phyloP scores from a whole-genome alignment of 2,329 filamentous ascomycete genomes.

The Dactylellina drechsleri region DNA sequence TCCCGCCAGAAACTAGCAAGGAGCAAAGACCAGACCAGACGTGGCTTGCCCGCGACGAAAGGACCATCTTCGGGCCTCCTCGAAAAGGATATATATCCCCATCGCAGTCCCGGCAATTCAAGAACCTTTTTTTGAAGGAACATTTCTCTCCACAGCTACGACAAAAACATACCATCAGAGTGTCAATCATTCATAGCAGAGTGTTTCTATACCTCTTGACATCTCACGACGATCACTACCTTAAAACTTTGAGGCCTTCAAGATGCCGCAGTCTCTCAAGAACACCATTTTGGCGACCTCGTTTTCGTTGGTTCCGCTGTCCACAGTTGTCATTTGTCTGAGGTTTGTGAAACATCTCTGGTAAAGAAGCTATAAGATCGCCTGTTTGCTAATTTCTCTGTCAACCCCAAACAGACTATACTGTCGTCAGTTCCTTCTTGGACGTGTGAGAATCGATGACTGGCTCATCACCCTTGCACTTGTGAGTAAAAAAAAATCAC shows the following conservation, averaged over 20 bases:
- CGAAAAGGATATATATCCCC: constrained; percentile 52
- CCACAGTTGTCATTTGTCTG: constrained; percentile 56
- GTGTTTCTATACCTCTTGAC: constrained; percentile 46
- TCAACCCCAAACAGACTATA: constrained; percentile 54
- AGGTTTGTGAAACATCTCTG: constrained; percentile 56
- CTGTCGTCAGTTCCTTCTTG: constrained; percentile 56
- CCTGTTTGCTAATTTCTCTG: constrained; percentile 31
- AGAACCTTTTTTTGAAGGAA: constrained; percentile 41
- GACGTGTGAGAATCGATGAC: constrained; percentile 60
- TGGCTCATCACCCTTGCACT: constrained; percentile 60
- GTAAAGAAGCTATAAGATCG: constrained; percentile 35
- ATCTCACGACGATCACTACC: constrained; percentile 49
- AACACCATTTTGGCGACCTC: constrained; percentile 53
- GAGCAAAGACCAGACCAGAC: constrained; percentile 35
- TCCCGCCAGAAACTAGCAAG: constrained; percentile 50
- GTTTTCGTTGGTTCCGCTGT: constrained; percentile 56
- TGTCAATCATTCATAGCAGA: constrained; percentile 54
- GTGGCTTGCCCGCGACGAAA: constrained; percentile 54
- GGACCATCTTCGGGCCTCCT: constrained; percentile 19
- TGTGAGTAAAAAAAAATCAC: constrained; percentile 35
- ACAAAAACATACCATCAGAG: constrained; percentile 50
- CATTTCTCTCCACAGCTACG: constrained; percentile 48
- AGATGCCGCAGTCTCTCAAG: constrained; percentile 31
- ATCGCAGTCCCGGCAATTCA: constrained; percentile 42
- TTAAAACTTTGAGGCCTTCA: constrained; percentile 31